A percentile compares a stretch with the other conserved stretches of the same genome.
Conservation (phyloP, 2,329 filamentous ascomycete species). For the Sordariomycetes sp. region DNA sequence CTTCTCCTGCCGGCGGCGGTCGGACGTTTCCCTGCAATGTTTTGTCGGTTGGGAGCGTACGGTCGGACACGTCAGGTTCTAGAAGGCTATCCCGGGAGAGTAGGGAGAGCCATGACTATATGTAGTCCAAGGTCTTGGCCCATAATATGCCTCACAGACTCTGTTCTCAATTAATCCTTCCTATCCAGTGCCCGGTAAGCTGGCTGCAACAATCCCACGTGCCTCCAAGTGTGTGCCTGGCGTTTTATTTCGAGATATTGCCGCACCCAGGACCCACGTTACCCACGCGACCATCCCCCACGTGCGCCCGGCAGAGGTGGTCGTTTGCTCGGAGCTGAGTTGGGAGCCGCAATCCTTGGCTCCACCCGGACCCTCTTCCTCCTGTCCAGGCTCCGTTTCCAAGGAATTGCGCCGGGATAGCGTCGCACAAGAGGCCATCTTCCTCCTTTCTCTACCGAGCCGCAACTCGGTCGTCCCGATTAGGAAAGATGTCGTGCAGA, state of each 20-base stretch:
- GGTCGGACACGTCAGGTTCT: background rate
- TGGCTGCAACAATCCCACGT: background rate
- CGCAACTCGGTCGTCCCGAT: background rate
- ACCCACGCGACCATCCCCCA: background rate
- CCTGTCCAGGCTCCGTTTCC: background rate
- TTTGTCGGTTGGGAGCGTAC: background rate
- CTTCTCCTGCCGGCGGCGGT: background rate
- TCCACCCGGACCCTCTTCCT: background rate
- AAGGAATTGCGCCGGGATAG: background rate
- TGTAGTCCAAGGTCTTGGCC: too few relatives aligned
- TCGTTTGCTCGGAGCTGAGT: background rate
- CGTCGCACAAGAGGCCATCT: background rate
- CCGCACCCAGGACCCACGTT: background rate
- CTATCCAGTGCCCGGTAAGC: background rate
- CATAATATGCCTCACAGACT: background rate
- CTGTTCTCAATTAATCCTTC: background rate
- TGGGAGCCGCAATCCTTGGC: background rate
- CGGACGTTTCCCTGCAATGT: background rate
- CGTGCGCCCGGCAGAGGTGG: background rate
- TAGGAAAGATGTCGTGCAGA: background rate
- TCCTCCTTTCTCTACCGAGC: background rate
- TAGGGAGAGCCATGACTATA: too few relatives aligned
- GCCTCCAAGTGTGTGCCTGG: background rate
- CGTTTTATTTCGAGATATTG: background rate
- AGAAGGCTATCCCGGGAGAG: too few relatives aligned